phyloP scores from a whole-genome alignment of 2,329 filamentous ascomycete species.

The Penicillium nordicum region DNA sequence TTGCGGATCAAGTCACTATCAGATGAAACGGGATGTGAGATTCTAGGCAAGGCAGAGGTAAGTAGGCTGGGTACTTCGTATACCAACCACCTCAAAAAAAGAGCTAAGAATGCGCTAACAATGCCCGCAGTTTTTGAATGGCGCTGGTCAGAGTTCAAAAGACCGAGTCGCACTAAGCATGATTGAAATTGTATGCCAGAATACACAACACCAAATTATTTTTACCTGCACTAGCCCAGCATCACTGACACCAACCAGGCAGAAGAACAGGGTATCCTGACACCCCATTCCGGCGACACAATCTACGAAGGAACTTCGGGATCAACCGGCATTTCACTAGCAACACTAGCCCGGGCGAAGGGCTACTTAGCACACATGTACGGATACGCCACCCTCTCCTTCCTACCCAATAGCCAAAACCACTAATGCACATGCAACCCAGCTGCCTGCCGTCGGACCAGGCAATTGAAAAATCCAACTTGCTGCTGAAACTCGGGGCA shows the following conservation, averaged over 20 bases:
- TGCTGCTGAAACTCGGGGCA: conserved; percentile 85
- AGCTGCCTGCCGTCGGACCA: conserved; percentile 93
- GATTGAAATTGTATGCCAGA: conserved; percentile 59
- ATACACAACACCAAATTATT: not conserved
- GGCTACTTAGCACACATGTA: conserved; percentile 90
- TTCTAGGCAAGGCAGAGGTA: conserved; percentile 86
- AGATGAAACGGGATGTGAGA: conserved; percentile 79
- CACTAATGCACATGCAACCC: conserved; percentile 17
- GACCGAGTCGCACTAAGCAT: conserved; percentile 91
- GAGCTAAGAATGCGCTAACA: conserved; percentile 4
- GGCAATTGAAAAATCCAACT: conserved; percentile 79
- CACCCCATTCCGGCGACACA: conserved; percentile 79
- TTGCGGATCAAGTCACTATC: conserved; percentile 82
- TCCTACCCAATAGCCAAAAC: conserved; percentile 1
- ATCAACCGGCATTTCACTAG: conserved; percentile 91
- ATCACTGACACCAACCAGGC: conserved; percentile 50
- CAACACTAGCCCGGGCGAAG: conserved; percentile 78
- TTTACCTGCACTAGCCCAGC: not conserved
- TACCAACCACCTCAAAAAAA: not conserved
- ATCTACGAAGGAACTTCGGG: conserved; percentile 98
- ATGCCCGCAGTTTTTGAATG: conserved; percentile 72
- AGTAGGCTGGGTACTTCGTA: conserved; percentile 2
- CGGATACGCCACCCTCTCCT: conserved; percentile 17
- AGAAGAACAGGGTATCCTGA: conserved; percentile 71
- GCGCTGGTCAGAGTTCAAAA: conserved; percentile 88